Conservation (phyloP, 2,329 filamentous ascomycete species). For the Colletotrichum spinosum region DNA sequence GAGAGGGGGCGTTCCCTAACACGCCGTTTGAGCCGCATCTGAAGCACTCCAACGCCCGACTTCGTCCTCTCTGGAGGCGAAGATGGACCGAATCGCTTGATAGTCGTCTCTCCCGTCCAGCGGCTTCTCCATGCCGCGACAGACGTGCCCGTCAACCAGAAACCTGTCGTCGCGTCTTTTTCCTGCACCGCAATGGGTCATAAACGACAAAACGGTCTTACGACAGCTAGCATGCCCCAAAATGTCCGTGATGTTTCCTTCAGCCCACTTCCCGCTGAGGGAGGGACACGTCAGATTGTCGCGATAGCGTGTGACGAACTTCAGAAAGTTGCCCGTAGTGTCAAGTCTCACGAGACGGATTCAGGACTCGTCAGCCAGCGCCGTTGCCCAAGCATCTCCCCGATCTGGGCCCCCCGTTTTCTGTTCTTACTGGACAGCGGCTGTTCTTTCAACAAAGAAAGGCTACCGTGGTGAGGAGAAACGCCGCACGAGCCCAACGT, state of each 20-base stretch:
- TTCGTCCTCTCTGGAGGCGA: neutral
- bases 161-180: conserved; percentile 15
- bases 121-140: no score
- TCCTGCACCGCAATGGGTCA: neutral
- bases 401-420: no score
- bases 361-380: no score
- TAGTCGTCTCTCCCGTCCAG: no score
- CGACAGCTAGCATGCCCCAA: neutral
- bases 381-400: no score
- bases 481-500: conserved; percentile 19
- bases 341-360: no score
- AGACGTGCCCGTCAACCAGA: conserved; percentile 2
- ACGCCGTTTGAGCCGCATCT: conserved; percentile 36
- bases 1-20: conserved; percentile 19
- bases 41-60: conserved; percentile 9
- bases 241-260: conserved; percentile 24
- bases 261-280: conserved; percentile 26
- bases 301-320: conserved; percentile 17
- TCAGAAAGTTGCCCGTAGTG: neutral
- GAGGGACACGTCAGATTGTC: conserved; percentile 9
- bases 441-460: conserved; percentile 14
- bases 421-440: conserved; percentile 4
- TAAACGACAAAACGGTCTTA: no score
- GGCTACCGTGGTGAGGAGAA: neutral
- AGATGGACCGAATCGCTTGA: no score